phyloP scores from a whole-genome alignment of 176 grass and related monocot species.

The Coix lacrymajobi region DNA sequence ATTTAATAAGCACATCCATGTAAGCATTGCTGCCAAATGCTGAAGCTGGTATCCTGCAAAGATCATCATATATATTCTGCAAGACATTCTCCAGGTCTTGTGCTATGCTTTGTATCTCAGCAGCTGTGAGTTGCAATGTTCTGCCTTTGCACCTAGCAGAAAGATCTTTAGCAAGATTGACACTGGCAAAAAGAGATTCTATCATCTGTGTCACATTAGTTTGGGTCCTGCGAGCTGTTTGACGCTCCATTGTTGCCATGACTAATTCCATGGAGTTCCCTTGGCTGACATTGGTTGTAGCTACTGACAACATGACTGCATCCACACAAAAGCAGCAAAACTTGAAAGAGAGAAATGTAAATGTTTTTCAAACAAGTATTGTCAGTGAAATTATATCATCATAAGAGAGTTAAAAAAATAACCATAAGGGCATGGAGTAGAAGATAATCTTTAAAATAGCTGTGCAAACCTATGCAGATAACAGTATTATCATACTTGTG shows the following conservation, averaged over 20 bases:
- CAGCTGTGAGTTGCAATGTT: constrained; percentile 38
- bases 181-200: constrained; percentile 41
- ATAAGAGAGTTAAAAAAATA: not conserved
- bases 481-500: not conserved
- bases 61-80: constrained; percentile 48
- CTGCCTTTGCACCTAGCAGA: constrained; percentile 46
- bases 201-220: constrained; percentile 35
- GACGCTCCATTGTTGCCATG: constrained; percentile 43
- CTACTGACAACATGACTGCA: constrained; percentile 56
- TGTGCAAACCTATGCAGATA: not conserved
- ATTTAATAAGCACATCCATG: constrained; percentile 32
- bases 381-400: constrained; percentile 3
- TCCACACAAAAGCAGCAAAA: constrained; percentile 27
- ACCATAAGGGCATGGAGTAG: not conserved
- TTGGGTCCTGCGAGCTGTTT: constrained; percentile 41
- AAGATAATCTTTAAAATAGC: constrained; percentile 2
- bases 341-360: constrained; percentile 5
- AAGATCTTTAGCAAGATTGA: constrained; percentile 69
- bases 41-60: constrained; percentile 57
- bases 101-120: constrained; percentile 47
- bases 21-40: constrained; percentile 36
- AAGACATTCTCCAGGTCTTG: constrained; percentile 63
- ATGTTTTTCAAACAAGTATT: not conserved
- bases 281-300: constrained; percentile 21
- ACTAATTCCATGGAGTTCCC: constrained; percentile 41